phyloP scores from a whole-genome alignment of 495 filamentous ascomycete genomes.

The Xylaria acuta region DNA sequence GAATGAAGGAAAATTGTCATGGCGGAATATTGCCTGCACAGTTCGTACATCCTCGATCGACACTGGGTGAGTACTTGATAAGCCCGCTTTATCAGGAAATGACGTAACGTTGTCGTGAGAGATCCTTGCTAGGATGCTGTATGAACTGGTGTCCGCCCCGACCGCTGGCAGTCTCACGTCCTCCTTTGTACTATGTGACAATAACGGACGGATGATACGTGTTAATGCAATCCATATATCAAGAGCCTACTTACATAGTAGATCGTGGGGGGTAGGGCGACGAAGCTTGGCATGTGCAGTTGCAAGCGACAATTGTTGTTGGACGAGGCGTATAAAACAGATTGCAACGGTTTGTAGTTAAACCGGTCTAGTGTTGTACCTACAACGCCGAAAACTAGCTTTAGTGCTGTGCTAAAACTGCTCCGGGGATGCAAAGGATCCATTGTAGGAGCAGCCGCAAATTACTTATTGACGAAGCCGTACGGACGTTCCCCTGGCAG shows the following conservation, averaged over 20 bases:
- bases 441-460: conserved; percentile 1
- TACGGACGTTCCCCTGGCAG: conserved; percentile 3
- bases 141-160: conserved; percentile 1
- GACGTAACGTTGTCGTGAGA: conserved; percentile 42
- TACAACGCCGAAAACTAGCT: not conserved
- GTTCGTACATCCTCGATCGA: conserved; percentile 27
- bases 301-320: not conserved
- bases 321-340: not conserved
- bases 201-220: not conserved
- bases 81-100: conserved; percentile 30
- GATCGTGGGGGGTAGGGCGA: not conserved
- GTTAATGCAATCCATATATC: not conserved
- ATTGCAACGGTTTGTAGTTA: not conserved
- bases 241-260: not conserved
- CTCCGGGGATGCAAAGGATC: conserved; percentile 8
- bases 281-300: not conserved
- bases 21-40: conserved; percentile 23
- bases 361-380: not conserved
- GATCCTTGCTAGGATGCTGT: conserved; percentile 10
- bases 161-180: conserved; percentile 12
- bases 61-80: conserved; percentile 39
- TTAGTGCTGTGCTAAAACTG: conserved; percentile 15
- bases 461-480: conserved; percentile 1
- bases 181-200: conserved; percentile 1
- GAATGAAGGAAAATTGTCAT: not conserved